phyloP scores from a whole-genome alignment of 129 eudicot genomes.

The Cynara cardunculus region DNA sequence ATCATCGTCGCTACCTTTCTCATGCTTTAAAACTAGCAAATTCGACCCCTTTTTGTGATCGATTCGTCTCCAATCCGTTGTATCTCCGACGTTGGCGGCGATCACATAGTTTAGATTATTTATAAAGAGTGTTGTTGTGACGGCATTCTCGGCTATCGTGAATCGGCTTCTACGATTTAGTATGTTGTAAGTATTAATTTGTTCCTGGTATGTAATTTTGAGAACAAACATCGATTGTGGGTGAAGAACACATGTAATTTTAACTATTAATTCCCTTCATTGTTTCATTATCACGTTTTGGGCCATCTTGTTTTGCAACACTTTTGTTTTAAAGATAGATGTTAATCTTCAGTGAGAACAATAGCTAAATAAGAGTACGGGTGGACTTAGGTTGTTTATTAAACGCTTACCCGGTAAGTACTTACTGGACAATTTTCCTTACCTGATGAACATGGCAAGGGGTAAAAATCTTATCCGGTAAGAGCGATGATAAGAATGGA shows the following conservation, averaged over 20 bases:
- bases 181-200: constrained; percentile 23
- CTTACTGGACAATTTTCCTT: too few species aligned
- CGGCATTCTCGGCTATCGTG: constrained; percentile 11
- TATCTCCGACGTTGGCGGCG: background rate
- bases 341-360: too few species aligned
- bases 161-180: background rate
- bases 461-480: too few species aligned
- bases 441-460: too few species aligned
- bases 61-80: background rate
- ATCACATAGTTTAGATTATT: constrained; percentile 2
- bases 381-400: too few species aligned
- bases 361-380: too few species aligned
- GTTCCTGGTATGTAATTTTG: constrained; percentile 30
- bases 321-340: background rate
- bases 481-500: too few species aligned
- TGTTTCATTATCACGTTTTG: background rate
- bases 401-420: too few species aligned
- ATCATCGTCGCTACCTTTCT: constrained; percentile 30
- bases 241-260: constrained; percentile 9
- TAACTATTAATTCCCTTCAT: background rate
- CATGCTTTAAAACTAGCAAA: constrained; percentile 5
- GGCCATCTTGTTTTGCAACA: background rate
- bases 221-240: constrained; percentile 14
- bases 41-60: background rate
- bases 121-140: constrained; percentile 6